Conservation (phyloP, 1,284 basidiomycete species). For the Rhizopogon parksii region DNA sequence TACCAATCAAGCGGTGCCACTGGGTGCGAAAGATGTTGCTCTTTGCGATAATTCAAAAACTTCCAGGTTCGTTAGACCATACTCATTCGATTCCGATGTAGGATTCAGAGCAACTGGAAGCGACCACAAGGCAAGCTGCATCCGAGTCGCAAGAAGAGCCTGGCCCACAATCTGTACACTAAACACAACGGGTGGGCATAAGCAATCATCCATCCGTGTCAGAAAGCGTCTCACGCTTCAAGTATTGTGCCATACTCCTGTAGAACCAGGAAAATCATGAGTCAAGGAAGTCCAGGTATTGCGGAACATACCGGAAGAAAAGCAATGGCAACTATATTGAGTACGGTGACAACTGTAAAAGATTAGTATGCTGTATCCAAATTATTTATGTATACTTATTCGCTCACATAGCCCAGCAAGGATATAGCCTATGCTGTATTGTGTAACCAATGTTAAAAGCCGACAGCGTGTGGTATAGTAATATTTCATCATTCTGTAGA, state of each 20-base stretch:
- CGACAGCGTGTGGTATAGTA: background rate
- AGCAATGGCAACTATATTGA: background rate
- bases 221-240: background rate
- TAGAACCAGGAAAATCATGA: background rate
- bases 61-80: background rate
- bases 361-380: background rate
- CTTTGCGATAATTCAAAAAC: background rate
- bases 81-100: background rate
- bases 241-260: background rate
- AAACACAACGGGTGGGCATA: background rate
- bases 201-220: background rate
- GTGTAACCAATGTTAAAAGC: background rate
- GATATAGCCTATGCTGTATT: conserved; percentile 4
- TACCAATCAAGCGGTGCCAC: background rate
- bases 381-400: background rate
- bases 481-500: conserved; percentile 1
- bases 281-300: background rate
- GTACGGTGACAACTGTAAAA: background rate
- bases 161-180: conserved; percentile 2
- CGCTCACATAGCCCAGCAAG: conserved; percentile 2
- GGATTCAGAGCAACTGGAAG: background rate
- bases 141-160: conserved; percentile 3
- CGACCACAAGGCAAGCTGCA: conserved; percentile 5
- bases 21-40: background rate
- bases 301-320: background rate